phyloP scores from a whole-genome alignment of 1,284 basidiomycete species.

The Earliella scabrosa region DNA sequence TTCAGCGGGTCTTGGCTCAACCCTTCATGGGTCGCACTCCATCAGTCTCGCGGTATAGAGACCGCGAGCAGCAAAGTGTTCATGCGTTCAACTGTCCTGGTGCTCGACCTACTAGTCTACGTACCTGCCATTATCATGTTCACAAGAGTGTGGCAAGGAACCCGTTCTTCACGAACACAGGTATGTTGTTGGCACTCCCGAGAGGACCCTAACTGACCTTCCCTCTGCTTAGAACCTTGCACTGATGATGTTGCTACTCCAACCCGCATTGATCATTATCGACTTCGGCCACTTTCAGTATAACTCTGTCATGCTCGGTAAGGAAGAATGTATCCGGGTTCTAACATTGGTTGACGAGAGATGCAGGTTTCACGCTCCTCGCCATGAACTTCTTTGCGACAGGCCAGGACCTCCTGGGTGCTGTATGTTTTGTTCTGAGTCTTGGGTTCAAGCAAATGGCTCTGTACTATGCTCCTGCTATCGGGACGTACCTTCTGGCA shows the following conservation, averaged over 20 bases:
- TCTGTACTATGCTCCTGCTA: constrained; percentile 90
- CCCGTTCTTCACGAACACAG: constrained; percentile 73
- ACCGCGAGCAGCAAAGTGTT: constrained; percentile 68
- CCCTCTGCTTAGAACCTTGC: constrained; percentile 64
- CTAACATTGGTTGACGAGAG: neutral
- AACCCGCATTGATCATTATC: constrained; percentile 84
- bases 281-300: constrained; percentile 96
- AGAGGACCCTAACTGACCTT: neutral
- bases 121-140: constrained; percentile 75
- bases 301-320: constrained; percentile 89
- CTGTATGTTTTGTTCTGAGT: constrained; percentile 82
- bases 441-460: constrained; percentile 97
- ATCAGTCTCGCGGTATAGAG: constrained; percentile 80
- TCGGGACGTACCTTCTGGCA: constrained; percentile 83
- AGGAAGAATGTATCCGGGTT: constrained; percentile 19
- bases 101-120: constrained; percentile 75
- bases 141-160: constrained; percentile 61
- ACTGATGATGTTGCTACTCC: constrained; percentile 75
- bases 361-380: constrained; percentile 70
- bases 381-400: constrained; percentile 71
- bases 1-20: constrained; percentile 70
- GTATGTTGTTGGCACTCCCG: constrained; percentile 41
- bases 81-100: constrained; percentile 82
- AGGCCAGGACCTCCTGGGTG: constrained; percentile 75
- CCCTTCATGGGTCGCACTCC: constrained; percentile 76